Evolutionary conservation across 768 basidiomycete species (phyloP), one percentile per base, ranked within the genome.

Genomic region (Gyrodon lividus): DNA sequence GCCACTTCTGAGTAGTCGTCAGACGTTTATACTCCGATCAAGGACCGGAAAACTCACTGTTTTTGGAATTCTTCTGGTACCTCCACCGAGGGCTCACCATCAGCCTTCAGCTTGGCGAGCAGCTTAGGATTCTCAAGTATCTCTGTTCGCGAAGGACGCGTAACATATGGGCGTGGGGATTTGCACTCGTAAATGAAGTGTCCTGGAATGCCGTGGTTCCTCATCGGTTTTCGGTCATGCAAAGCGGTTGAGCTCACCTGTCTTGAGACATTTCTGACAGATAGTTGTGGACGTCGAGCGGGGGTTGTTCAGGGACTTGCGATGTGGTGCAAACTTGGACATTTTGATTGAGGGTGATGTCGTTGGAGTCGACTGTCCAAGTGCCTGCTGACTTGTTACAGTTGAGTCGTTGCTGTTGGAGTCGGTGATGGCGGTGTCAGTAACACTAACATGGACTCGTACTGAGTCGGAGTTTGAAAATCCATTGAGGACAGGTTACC

Each of bases 111-210:
- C 67, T 89, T 89, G 4, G 83, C 78, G 7, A 87, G 71, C 2
- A 82, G 43, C 20, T 70, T 75, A 3, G 92, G 92, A 49, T 91
- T 89, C 60, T 92, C 87, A 14, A 98, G 79, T 67, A 86, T 83
- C 60, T 93, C 81, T 2, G 91, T 91, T 37, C 93, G 81, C 31
- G 92, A 93, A 2, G 94, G 94, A n/a, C 95, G 79, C 10, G 90
- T 82, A 35, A 92, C 76, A 66, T 97, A 98, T 22, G 92, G 89
- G 2, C 88, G 78, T 19, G 79, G 60, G 16, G 78, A 77, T 70
- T 91, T 92, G 79, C 95, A 98, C 72, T 97, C 82, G 64, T 86
- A 98, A 12, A 84, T 97, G 66, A 86, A 95, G 69, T 97, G 95
- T 0, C 93, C 94, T 84, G 63, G 33, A 40, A 47, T 17, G n/a